Conservation (phyloP, 148 eudicot species). For the Gaultheria prostrata region DNA sequence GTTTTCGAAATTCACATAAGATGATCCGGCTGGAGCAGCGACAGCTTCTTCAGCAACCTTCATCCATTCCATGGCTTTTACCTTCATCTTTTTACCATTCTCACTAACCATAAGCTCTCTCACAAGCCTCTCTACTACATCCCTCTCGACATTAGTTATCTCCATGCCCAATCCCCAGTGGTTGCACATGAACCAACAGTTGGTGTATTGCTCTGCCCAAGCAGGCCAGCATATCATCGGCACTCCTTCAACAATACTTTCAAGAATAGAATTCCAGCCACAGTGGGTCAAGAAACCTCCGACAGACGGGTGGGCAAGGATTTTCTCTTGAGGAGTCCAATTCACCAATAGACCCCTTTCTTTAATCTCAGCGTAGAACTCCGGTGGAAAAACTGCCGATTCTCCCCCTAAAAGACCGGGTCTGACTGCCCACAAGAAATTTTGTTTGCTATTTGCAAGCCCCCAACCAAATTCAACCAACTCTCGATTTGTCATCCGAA, state of each 20-base stretch:
- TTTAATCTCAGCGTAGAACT: conserved; percentile 24
- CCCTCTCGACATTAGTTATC: conserved; percentile 29
- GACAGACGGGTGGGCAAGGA: conserved; percentile 28
- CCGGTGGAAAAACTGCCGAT: conserved; percentile 24
- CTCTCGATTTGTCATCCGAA: no score
- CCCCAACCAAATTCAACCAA: conserved; percentile 30
- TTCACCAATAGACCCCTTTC: conserved; percentile 33
- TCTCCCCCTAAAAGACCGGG: conserved; percentile 31
- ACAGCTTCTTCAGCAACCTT: conserved; percentile 27
- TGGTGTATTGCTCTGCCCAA: conserved; percentile 35
- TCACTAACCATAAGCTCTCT: conserved; percentile 34
- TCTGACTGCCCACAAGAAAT: conserved; percentile 34
- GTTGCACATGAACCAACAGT: conserved; percentile 25
- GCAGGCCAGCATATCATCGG: conserved; percentile 35
- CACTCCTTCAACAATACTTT: conserved; percentile 24
- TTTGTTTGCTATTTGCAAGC: conserved; percentile 7
- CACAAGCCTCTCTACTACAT: conserved; percentile 31
- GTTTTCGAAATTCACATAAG: conserved; percentile 13
- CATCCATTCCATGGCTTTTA: conserved; percentile 30
- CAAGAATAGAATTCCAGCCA: conserved; percentile 42
- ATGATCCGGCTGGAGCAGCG: conserved; percentile 24
- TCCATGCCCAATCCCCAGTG: conserved; percentile 36
- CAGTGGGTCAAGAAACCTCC: conserved; percentile 45
- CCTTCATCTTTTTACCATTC: conserved; percentile 30
- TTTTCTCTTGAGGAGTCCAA: conserved; percentile 40